A percentile compares a stretch with the other conserved stretches of the same genome.
These are phyloP conservation scores for Exophiala bonariae DNA, from an alignment of 2,329 filamentous ascomycete species.

Conservation along the genomic window DNA sequence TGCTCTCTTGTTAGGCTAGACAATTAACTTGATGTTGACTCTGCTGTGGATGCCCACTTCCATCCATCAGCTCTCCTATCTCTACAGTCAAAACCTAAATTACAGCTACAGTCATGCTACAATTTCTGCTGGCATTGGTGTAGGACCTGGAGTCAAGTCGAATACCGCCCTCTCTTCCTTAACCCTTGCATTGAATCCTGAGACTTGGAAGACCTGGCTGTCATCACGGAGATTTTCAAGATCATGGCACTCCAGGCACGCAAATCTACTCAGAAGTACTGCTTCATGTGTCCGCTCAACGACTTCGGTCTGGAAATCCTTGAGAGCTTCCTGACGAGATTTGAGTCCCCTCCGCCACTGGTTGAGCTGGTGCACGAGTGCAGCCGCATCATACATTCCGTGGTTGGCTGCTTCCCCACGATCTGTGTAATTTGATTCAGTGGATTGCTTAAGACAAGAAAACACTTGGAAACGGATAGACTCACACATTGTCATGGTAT, in stretches of 20 bases:
- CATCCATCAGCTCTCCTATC: too few species aligned
- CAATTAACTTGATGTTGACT: too few species aligned
- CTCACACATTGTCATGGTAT: conserved; percentile 35
- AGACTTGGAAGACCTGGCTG: conserved; percentile 6
- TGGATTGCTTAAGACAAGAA: neutral
- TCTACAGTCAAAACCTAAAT: neutral
- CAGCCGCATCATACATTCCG: conserved; percentile 31
- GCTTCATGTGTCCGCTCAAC: conserved; percentile 26
- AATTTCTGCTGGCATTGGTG: neutral
- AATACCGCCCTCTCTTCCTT: conserved; percentile 2
- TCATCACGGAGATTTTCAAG: conserved; percentile 30
- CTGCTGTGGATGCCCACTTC: too few species aligned
- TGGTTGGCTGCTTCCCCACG: conserved; percentile 36
- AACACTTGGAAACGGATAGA: neutral
- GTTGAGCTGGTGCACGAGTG: conserved; percentile 14
- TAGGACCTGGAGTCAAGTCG: neutral
- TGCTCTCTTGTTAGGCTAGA: too few species aligned
- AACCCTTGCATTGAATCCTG: conserved; percentile 4
- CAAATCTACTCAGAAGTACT: conserved; percentile 35
- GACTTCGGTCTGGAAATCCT: conserved; percentile 1
- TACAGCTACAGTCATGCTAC: neutral
- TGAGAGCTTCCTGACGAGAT: neutral
- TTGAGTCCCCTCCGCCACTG: conserved; percentile 3
- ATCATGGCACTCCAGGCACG: conserved; percentile 36
- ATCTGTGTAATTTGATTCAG: conserved; percentile 14